Evolutionary conservation across 805 yeast species (phyloP).

Genomic region (Dipodascus geniculatus): DNA sequence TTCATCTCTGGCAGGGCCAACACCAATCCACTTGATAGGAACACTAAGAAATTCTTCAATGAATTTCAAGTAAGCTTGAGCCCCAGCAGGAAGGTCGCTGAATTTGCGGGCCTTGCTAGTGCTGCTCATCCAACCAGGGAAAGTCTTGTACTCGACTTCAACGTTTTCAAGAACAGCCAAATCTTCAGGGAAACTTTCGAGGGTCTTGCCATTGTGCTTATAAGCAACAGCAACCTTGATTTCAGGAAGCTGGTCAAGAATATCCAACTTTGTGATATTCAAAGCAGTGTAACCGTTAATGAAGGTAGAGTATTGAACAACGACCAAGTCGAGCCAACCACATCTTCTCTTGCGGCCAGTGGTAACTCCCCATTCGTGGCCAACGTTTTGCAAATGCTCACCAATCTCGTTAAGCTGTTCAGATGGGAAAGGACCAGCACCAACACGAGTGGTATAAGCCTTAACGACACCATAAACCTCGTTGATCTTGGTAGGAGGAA

Average conservation of each 20-base stretch:
- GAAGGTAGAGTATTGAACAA: conserved; percentile 76
- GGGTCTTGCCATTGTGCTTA: conserved; percentile 60
- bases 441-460: conserved; percentile 97
- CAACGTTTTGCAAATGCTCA: conserved; percentile 76
- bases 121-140: conserved; percentile 90
- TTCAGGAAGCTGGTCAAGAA: conserved; percentile 79
- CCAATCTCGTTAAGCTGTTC: conserved; percentile 87
- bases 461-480: conserved; percentile 92
- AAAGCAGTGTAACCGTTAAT: conserved; percentile 91
- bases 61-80: conserved; percentile 69
- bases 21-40: conserved; percentile 94
- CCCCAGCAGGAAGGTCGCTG: conserved; percentile 77
- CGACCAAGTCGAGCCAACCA: conserved; percentile 97
- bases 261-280: conserved; percentile 93
- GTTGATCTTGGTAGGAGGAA: conserved; percentile 78
- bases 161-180: conserved; percentile 70
- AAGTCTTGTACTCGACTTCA: conserved; percentile 80
- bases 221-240: conserved; percentile 83
- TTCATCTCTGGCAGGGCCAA: conserved; percentile 93
- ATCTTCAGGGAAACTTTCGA: conserved; percentile 88
- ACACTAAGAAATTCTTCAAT: conserved; percentile 78
- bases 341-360: conserved; percentile 99
- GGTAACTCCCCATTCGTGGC: conserved; percentile 95
- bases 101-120: conserved; percentile 60
- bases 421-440: conserved; percentile 98